phyloP scores from a whole-genome alignment of 345 rosid genomes.

The Microthlaspi erraticum region DNA sequence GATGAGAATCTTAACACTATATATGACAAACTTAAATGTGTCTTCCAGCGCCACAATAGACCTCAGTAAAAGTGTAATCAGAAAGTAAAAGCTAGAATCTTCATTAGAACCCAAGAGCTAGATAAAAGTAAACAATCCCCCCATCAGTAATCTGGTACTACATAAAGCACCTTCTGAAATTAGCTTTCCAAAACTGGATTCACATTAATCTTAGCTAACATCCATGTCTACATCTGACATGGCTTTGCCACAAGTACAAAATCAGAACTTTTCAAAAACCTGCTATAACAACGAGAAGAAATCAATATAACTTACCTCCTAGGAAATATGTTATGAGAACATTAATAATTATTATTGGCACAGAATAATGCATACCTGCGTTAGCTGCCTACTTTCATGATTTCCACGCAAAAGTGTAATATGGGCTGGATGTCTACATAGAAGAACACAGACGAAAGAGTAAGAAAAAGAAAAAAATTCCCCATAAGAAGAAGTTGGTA shows the following conservation, averaged over 20 bases:
- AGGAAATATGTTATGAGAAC: background rate
- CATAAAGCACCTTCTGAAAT: slow-evolving; percentile 34
- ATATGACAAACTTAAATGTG: background rate
- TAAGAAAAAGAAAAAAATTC: background rate
- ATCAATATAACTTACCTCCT: slow-evolving; percentile 14
- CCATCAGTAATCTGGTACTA: slow-evolving; percentile 24
- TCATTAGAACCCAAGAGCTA: slow-evolving; percentile 2
- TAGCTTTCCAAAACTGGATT: slow-evolving; percentile 34
- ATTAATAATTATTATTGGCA: background rate
- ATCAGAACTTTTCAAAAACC: slow-evolving; percentile 32
- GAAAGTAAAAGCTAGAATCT: background rate
- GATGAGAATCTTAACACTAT: slow-evolving; percentile 1
- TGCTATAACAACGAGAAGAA: slow-evolving; percentile 36
- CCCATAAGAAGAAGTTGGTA: background rate
- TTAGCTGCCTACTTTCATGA: slow-evolving; percentile 99
- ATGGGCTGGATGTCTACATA: slow-evolving; percentile 87
- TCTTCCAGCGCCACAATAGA: slow-evolving; percentile 4
- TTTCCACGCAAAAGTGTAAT: slow-evolving; percentile 99
- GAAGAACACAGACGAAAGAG: slow-evolving; percentile 20
- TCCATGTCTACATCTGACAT: slow-evolving; percentile 39
- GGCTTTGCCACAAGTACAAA: slow-evolving; percentile 33
- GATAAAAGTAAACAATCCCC: slow-evolving; percentile 1
- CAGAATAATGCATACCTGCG: slow-evolving; percentile 69
- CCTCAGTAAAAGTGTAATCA: background rate
- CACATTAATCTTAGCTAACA: slow-evolving; percentile 40